Evolutionary conservation across 2,329 filamentous ascomycete genomes (phyloP), one percentile per base, ranked within the genome.

Genomic region (Trichoderma sp.): DNA sequence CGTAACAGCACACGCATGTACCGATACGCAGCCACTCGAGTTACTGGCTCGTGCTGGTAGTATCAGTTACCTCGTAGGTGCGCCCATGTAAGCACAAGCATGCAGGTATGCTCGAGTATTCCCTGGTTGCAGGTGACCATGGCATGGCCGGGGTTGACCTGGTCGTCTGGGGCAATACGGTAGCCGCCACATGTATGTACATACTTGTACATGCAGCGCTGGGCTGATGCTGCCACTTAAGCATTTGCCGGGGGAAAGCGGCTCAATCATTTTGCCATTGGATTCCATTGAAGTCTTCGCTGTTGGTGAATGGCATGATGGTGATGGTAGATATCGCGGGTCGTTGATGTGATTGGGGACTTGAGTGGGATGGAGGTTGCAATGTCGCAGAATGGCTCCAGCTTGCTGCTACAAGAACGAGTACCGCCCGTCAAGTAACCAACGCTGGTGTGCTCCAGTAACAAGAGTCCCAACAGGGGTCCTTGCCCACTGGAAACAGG

Each of bases 81-180:
- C 30, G 6, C 26, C 39, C 43, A n/a, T 66, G 43, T 43, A 66
- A 36, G 28, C 26, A 12, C 36, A 30, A 18, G 7, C 62, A 53
- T 65, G 62, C 62, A 65, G 11, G 30, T 21, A 58, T 32, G 24
- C 18, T 30, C 26, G 53, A 28, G 66, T 47, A 28, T 36, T 57
- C 18, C 30, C 34, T 32, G 56, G 12, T 15, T 60, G 26, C 56
- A 39, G 53, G 24, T 47, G 34, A 30, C 34, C 21, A 47, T 69
- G 34, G 26, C 11, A 32, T 60, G 28, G 32, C 53, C 57, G 7
- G 65, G 53, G 34, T 43, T 51, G 18, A 30, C 53, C 65, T 60
- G 43, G 65, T 60, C 43, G 65, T 60, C 65, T 47, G 65, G 65
- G 66, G 66, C 66, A 69, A 61, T 68, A 60, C 34, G 65, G 65